These are phyloP conservation scores for Oidiodendron maius DNA, from an alignment of 495 filamentous ascomycete genomes.

Conservation along the genomic window DNA sequence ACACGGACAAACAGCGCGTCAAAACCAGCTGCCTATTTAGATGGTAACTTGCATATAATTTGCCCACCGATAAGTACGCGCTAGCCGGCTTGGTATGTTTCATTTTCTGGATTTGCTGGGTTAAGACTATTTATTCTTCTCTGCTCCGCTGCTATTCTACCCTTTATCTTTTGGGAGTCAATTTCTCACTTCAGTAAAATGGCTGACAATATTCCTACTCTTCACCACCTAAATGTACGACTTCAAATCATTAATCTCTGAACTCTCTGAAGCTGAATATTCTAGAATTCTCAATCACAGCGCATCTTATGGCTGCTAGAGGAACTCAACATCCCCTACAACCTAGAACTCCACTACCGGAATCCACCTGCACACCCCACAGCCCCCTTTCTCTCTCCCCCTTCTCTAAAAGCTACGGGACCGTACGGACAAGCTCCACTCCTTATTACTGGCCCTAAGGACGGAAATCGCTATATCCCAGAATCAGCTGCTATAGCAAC, in stretches of 20 bases:
- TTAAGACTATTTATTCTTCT: too few species aligned
- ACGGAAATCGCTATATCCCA: slow-evolving; percentile 17
- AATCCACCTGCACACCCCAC: slow-evolving; percentile 12
- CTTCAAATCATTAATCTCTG: not conserved
- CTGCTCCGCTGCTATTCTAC: too few species aligned
- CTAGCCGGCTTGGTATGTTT: too few species aligned
- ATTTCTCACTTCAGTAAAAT: too few species aligned
- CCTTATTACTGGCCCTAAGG: slow-evolving; percentile 14
- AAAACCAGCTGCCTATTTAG: too few species aligned
- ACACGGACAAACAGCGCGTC: too few species aligned
- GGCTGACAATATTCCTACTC: slow-evolving; percentile 19
- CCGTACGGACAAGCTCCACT: slow-evolving; percentile 23
- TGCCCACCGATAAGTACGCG: too few species aligned
- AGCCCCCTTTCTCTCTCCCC: slow-evolving; percentile 21
- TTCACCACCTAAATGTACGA: slow-evolving; percentile 19
- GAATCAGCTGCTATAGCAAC: slow-evolving; percentile 21
- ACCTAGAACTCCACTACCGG: slow-evolving; percentile 26
- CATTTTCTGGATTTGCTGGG: too few species aligned
- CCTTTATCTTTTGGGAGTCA: too few species aligned
- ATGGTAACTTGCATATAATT: too few species aligned
- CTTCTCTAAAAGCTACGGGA: slow-evolving; percentile 20
- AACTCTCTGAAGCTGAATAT: not conserved
- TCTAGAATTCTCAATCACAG: slow-evolving; percentile 30
- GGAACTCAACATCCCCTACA: slow-evolving; percentile 31
- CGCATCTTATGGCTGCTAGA: slow-evolving; percentile 32